A percentile compares a stretch with the other conserved stretches of the same genome.
These are phyloP conservation scores for Auxenochlorella pyrenoidosa DNA, from an alignment of 139 green algal species.

Conservation along the genomic window DNA sequence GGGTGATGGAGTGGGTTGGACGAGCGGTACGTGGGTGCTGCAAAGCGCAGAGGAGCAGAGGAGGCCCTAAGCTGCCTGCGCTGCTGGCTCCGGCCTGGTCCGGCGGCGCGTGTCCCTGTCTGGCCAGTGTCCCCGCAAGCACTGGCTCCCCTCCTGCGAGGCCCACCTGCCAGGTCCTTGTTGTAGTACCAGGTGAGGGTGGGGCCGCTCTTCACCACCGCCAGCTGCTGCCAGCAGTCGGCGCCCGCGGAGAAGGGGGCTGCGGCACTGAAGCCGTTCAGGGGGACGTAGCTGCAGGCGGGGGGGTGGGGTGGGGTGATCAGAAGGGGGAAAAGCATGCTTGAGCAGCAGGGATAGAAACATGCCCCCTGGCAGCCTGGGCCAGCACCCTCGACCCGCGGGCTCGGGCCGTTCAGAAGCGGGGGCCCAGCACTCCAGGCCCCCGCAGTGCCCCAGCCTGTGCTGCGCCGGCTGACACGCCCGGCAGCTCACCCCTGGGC, in stretches of 20 bases:
- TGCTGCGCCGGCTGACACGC: not conserved
- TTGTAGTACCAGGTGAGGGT: conserved; percentile 10
- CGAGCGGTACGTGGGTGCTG: not conserved
- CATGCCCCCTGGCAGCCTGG: too few relatives aligned
- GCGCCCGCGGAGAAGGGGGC: not conserved
- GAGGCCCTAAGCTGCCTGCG: too few relatives aligned
- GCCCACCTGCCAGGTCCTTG: not conserved
- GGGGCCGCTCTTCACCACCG: conserved; percentile 8
- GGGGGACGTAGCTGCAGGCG: not conserved
- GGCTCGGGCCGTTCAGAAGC: too few relatives aligned
- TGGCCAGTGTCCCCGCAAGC: not conserved
- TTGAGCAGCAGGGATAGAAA: too few relatives aligned
- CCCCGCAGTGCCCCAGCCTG: not conserved
- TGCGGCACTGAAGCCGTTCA: not conserved
- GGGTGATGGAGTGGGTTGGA: not conserved
- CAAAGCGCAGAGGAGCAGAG: not conserved
- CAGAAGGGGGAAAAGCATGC: not conserved
- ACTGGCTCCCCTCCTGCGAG: too few relatives aligned
- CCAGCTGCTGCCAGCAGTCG: conserved; percentile 34
- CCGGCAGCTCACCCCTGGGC: not conserved
- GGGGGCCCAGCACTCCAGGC: too few relatives aligned
- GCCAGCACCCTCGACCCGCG: too few relatives aligned
- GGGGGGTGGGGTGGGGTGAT: not conserved
- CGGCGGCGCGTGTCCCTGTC: too few relatives aligned
- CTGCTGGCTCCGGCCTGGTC: too few relatives aligned